Conservation (phyloP, 495 filamentous ascomycete species). For the Rostrohypoxylon terebratum region DNA sequence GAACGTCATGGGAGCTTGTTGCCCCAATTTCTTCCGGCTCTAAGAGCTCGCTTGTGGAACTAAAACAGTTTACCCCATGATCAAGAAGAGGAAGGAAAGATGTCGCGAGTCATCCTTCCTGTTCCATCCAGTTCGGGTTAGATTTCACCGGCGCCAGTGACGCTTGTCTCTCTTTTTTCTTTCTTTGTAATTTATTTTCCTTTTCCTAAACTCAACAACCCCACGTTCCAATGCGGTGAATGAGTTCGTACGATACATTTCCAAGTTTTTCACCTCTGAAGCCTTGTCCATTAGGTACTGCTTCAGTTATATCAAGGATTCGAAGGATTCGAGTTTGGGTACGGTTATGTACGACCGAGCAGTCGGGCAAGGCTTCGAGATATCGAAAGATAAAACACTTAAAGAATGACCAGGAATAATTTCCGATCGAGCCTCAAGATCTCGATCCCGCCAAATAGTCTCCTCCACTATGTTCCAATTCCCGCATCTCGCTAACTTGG, state of each 20-base stretch:
- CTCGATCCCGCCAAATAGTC: slow-evolving; percentile 35
- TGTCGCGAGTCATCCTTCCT: slow-evolving; percentile 24
- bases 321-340: neutral
- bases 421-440: slow-evolving; percentile 43
- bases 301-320: slow-evolving; percentile 10
- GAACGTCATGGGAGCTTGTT: slow-evolving; percentile 18
- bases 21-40: slow-evolving; percentile 35
- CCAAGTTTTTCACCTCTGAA: slow-evolving; percentile 12
- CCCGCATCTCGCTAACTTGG: slow-evolving; percentile 5
- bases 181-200: neutral
- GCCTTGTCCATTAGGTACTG: slow-evolving; percentile 7
- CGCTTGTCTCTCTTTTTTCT: slow-evolving; percentile 12
- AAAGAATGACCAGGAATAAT: slow-evolving; percentile 16
- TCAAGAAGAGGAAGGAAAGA: slow-evolving; percentile 9
- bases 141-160: slow-evolving; percentile 29
- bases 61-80: slow-evolving; percentile 17
- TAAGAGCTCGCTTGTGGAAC: slow-evolving; percentile 18
- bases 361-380: neutral
- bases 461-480: slow-evolving; percentile 14
- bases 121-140: slow-evolving; percentile 24
- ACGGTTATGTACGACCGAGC: slow-evolving; percentile 12
- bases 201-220: neutral
- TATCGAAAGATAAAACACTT: neutral
- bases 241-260: neutral
- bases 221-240: slow-evolving; percentile 14